Conservation (phyloP, 192 early-diverging fungal genomes). For the Backusella liffmaniae region DNA sequence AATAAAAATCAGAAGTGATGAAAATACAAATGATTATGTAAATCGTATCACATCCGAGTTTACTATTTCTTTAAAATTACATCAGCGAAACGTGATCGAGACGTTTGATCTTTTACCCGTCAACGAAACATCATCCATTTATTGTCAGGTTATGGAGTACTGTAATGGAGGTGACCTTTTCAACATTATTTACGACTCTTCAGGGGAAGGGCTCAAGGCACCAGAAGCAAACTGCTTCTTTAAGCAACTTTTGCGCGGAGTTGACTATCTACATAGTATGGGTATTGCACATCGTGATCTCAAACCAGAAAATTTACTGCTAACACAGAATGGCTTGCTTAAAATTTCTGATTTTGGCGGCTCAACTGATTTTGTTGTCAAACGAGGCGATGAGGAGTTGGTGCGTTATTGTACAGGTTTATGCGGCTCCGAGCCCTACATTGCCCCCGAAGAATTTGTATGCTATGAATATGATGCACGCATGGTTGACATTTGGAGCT, state of each 20-base stretch:
- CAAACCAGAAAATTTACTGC: slow-evolving; percentile 82
- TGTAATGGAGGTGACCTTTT: slow-evolving; percentile 80
- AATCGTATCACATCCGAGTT: slow-evolving; percentile 69
- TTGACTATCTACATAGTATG: slow-evolving; percentile 75
- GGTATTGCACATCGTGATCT: slow-evolving; percentile 81
- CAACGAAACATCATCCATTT: slow-evolving; percentile 55
- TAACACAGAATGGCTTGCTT: slow-evolving; percentile 59
- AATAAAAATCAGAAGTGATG: slow-evolving; percentile 67
- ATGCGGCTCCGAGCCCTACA: slow-evolving; percentile 81
- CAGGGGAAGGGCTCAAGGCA: slow-evolving; percentile 44
- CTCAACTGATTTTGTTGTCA: slow-evolving; percentile 59
- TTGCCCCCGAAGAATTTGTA: slow-evolving; percentile 78
- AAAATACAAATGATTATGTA: slow-evolving; percentile 51
- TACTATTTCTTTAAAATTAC: slow-evolving; percentile 75
- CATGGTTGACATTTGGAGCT: slow-evolving; percentile 49
- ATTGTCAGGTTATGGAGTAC: slow-evolving; percentile 84
- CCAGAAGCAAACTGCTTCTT: slow-evolving; percentile 64
- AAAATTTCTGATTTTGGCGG: slow-evolving; percentile 91
- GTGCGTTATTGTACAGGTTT: slow-evolving; percentile 54
- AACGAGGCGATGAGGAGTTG: neutral
- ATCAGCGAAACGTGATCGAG: slow-evolving; percentile 75
- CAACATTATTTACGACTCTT: slow-evolving; percentile 63
- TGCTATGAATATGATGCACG: slow-evolving; percentile 70
- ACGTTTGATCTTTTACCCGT: slow-evolving; percentile 75
- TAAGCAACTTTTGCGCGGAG: slow-evolving; percentile 72